Conservation (phyloP, 345 rosid genomes). For the Lepidium sativum region DNA sequence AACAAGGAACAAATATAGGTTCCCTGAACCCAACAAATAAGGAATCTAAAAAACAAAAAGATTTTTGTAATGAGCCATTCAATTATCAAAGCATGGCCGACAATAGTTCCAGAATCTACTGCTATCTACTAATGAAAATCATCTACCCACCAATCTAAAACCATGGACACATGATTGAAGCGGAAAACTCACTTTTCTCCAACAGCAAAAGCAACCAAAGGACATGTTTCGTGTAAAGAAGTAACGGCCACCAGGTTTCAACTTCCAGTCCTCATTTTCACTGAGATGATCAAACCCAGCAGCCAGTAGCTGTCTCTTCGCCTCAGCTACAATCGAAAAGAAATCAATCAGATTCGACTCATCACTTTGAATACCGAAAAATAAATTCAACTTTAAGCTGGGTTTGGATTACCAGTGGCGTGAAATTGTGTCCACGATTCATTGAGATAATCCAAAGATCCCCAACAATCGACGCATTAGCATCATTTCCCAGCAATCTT, state of each 20-base stretch:
- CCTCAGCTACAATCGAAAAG: constrained; percentile 54
- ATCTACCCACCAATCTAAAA: neutral
- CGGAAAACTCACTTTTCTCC: constrained; percentile 72
- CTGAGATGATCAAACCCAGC: constrained; percentile 68
- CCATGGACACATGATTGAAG: neutral
- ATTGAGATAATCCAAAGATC: constrained; percentile 73
- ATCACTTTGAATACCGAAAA: neutral
- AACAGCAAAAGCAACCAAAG: constrained; percentile 83
- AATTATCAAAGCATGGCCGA: neutral
- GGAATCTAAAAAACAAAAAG: neutral
- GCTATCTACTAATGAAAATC: neutral
- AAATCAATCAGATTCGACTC: neutral
- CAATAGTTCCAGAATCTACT: neutral
- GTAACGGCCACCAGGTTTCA: constrained; percentile 87
- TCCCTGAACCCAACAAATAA: constrained; percentile 7
- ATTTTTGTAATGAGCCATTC: neutral
- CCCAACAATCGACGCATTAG: constrained; percentile 41
- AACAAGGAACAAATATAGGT: neutral
- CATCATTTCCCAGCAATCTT: neutral
- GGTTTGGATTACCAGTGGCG: constrained; percentile 51
- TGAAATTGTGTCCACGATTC: constrained; percentile 97
- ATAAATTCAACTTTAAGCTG: neutral
- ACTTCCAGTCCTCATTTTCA: constrained; percentile 83
- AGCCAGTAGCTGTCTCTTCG: constrained; percentile 54
- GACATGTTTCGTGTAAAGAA: constrained; percentile 95